Evolutionary conservation across 2,329 filamentous ascomycete species (phyloP).

Genomic region (Pestalotiopsis sp.): DNA sequence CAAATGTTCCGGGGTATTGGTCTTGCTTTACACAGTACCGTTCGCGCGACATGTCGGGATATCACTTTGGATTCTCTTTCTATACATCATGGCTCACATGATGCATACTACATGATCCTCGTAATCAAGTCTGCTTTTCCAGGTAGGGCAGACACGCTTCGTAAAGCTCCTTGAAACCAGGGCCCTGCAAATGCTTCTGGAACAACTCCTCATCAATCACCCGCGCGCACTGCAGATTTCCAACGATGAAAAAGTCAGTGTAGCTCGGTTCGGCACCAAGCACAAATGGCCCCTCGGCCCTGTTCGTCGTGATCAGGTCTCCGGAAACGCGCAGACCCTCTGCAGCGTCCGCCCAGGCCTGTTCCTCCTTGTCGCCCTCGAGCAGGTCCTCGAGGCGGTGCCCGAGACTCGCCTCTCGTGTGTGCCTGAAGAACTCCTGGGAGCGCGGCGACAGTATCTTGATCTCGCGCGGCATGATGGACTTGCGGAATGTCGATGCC

Average conservation of each 20-base stretch:
- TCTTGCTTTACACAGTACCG: no score
- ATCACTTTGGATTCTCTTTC: background rate
- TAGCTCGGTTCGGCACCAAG: conserved; percentile 36
- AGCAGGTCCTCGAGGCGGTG: conserved; percentile 38
- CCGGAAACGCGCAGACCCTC: conserved; percentile 30
- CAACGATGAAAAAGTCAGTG: conserved; percentile 43
- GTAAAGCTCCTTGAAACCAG: conserved; percentile 26
- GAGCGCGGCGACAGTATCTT: conserved; percentile 37
- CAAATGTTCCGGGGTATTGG: no score
- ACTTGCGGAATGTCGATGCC: conserved; percentile 30
- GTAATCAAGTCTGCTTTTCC: conserved; percentile 18
- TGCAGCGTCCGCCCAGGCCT: conserved; percentile 28
- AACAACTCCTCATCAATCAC: conserved; percentile 9
- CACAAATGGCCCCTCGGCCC: conserved; percentile 40
- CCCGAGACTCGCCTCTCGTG: conserved; percentile 31
- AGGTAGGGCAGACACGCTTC: conserved; percentile 23
- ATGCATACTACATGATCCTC: background rate
- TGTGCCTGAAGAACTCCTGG: conserved; percentile 41
- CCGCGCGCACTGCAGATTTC: conserved; percentile 27
- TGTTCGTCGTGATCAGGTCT: conserved; percentile 36
- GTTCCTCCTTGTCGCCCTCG: conserved; percentile 27
- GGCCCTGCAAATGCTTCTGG: conserved; percentile 26
- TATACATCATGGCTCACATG: background rate
- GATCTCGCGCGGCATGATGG: conserved; percentile 40
- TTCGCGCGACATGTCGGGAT: no score